These are phyloP conservation scores for Urtica urens DNA, from an alignment of 306 rosid genomes.

Conservation along the genomic window DNA sequence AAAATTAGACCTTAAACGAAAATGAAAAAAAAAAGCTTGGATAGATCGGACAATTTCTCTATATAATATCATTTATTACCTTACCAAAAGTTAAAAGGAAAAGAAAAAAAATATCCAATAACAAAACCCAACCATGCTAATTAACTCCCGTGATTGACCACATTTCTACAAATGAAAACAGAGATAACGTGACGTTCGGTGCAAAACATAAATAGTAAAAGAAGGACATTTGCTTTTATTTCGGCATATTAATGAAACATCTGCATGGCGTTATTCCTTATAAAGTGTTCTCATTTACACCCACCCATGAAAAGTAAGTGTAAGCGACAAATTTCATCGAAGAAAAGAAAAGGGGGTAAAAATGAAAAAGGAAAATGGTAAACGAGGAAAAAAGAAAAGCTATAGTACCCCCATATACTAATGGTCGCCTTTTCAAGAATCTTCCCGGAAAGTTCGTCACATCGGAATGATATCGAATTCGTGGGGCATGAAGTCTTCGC, in stretches of 20 bases:
- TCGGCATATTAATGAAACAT: conserved; percentile 1
- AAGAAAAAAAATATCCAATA: too few relatives aligned
- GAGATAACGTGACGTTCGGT: too few relatives aligned
- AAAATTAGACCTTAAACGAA: too few relatives aligned
- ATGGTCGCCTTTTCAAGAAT: not conserved
- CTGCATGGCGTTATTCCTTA: not conserved
- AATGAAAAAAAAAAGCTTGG: too few relatives aligned
- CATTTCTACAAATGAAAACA: too few relatives aligned
- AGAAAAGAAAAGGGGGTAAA: not conserved
- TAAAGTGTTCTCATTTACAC: not conserved
- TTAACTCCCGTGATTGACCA: too few relatives aligned
- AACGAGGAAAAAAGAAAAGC: not conserved
- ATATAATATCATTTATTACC: too few relatives aligned
- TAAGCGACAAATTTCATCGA: not conserved
- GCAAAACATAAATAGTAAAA: too few relatives aligned
- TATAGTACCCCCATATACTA: not conserved
- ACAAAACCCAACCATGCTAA: too few relatives aligned
- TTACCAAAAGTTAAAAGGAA: too few relatives aligned
- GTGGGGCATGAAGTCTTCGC: conserved; percentile 95
- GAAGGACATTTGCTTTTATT: not conserved
- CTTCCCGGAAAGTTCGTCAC: conserved; percentile 21
- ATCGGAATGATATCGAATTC: conserved; percentile 61
- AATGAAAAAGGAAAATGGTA: not conserved
- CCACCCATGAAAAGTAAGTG: too few relatives aligned
- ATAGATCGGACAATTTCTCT: too few relatives aligned